A percentile compares a stretch with the other conserved stretches of the same genome.
Evolutionary conservation across 2,329 filamentous ascomycete genomes (phyloP).

Genomic region (Pseudophaeomoniella oleicola): DNA sequence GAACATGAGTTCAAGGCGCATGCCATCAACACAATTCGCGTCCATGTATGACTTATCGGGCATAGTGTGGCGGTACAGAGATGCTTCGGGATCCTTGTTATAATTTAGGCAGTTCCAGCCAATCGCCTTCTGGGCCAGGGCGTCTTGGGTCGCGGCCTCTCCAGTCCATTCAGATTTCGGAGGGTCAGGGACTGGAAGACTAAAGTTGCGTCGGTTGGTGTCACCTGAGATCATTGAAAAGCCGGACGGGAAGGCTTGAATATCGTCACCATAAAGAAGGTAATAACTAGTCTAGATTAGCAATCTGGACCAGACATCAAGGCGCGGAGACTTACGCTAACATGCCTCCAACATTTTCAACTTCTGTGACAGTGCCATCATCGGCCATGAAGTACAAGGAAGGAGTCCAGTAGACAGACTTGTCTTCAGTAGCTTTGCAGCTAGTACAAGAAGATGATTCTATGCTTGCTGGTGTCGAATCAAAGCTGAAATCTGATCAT

Average conservation of each 20-base stretch:
- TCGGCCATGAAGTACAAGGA: conserved; percentile 60
- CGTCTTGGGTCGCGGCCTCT: conserved; percentile 51
- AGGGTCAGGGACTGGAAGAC: conserved; percentile 50
- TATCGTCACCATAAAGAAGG: conserved; percentile 50
- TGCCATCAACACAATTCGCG: conserved; percentile 63
- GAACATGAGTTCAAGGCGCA: conserved; percentile 76
- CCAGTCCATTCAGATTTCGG: conserved; percentile 57
- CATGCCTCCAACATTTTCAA: conserved; percentile 67
- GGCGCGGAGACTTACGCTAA: conserved; percentile 59
- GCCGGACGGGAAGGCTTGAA: conserved; percentile 59
- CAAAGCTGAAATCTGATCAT: conserved; percentile 46
- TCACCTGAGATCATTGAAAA: conserved; percentile 77
- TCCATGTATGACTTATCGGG: conserved; percentile 71
- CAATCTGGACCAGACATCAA: neutral
- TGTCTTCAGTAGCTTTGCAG: conserved; percentile 65
- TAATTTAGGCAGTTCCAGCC: conserved; percentile 97
- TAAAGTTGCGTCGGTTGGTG: conserved; percentile 53
- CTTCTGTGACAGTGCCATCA: conserved; percentile 53
- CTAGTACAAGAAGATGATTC: conserved; percentile 57
- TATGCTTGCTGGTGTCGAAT: conserved; percentile 44
- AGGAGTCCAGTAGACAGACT: conserved; percentile 80
- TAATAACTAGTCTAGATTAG: conserved; percentile 52
- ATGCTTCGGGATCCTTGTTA: conserved; percentile 41
- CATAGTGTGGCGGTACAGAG: conserved; percentile 67
- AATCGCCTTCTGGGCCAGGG: conserved; percentile 64